Evolutionary conservation across 2,329 filamentous ascomycete genomes (phyloP).

Genomic region (Alternaria brassicicola): DNA sequence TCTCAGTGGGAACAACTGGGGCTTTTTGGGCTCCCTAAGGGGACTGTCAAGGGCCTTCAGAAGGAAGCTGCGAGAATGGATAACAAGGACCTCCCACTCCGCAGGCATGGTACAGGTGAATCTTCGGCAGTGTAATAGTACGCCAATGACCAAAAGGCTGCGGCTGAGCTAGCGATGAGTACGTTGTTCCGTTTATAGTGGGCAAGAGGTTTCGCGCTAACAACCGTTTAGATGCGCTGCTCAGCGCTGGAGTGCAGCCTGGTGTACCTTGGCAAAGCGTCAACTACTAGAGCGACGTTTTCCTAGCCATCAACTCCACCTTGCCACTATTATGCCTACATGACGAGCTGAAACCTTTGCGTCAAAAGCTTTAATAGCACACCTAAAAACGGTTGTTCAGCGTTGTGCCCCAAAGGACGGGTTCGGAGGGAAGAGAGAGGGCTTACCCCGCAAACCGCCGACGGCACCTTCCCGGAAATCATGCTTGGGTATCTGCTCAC

Average conservation of each 20-base stretch:
- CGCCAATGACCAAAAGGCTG: background rate
- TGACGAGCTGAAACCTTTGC: background rate
- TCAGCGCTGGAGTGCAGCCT: background rate
- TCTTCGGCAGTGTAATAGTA: background rate
- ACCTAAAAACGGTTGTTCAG: background rate
- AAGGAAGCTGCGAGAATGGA: background rate
- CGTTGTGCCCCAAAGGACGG: background rate
- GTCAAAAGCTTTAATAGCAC: background rate
- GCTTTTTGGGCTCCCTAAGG: background rate
- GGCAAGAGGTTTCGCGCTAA: background rate
- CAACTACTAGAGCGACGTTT: background rate
- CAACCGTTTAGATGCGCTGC: background rate
- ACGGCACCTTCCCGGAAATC: slow-evolving; percentile 13
- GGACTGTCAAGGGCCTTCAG: background rate
- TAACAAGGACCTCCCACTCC: background rate
- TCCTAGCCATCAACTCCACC: background rate
- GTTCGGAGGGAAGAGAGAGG: too few relatives aligned
- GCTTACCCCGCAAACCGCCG: slow-evolving; percentile 12
- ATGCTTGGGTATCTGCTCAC: background rate
- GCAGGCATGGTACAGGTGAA: background rate
- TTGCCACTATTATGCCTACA: background rate
- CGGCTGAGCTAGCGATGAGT: background rate
- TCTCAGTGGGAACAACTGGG: background rate
- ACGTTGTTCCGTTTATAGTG: background rate
- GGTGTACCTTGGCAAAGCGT: background rate